These are phyloP conservation scores for Limnomonas spitsbergensis DNA, from an alignment of 139 green algal genomes.

Conservation along the genomic window DNA sequence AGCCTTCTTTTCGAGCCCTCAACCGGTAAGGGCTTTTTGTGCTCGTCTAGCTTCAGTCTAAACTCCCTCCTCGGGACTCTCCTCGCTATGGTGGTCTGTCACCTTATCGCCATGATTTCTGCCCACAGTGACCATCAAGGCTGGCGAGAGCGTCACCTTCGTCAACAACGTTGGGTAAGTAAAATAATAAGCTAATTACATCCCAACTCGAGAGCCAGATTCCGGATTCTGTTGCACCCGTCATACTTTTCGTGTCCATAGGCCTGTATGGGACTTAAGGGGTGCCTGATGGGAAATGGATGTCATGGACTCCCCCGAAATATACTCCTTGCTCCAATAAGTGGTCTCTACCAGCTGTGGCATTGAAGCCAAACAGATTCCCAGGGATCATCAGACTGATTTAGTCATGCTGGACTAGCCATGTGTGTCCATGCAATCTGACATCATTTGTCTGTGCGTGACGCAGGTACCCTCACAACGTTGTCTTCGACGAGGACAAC, in stretches of 20 bases:
- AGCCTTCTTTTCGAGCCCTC: conserved; percentile 68
- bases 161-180: conserved; percentile 73
- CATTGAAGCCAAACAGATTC: too few species aligned
- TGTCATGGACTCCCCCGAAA: too few species aligned
- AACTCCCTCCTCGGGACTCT: neutral
- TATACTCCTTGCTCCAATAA: too few species aligned
- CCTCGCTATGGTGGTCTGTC: neutral
- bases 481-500: conserved; percentile 93
- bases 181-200: neutral
- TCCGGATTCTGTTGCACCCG: too few species aligned
- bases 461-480: conserved; percentile 84
- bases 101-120: neutral
- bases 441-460: too few species aligned
- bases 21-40: conserved; percentile 22
- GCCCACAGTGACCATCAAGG: conserved; percentile 57
- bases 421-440: too few species aligned
- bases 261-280: too few species aligned
- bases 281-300: too few species aligned
- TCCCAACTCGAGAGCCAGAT: neutral
- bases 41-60: neutral
- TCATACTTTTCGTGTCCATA: too few species aligned
- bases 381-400: too few species aligned
- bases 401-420: too few species aligned
- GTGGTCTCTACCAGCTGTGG: too few species aligned
- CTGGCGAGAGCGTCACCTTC: conserved; percentile 81